Evolutionary conservation across 441 rosid species (phyloP), one percentile per base, ranked within the genome.

Genomic region (Eutrema salsugineum): DNA sequence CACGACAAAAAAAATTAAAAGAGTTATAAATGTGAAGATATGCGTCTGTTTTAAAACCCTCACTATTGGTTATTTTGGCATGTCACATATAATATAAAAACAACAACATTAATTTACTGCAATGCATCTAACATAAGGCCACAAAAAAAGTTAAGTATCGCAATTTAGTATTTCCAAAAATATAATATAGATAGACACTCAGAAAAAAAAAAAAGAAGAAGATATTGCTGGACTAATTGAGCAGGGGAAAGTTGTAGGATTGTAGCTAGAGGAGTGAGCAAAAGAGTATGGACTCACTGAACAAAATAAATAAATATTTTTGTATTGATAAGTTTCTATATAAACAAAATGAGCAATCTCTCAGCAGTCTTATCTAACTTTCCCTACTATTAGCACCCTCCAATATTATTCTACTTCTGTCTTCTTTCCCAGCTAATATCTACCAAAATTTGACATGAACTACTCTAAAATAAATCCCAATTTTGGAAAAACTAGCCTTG

Each of bases 331-430:
- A 53, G 59, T 44, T 68, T 67, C n/a, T 44, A 11, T 47, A 16
- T 53, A 28, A 35, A 30, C 43, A 48, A 69, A 56, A 48, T 12
- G 35, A 70, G 70, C 28, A 63, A 39, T 56, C 1, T 76, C 32
- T 49, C 70, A 63, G 57, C 49, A 48, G 19, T 76, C 71, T 49
- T 69, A 70, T 70, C 79, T 70, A 63, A 43, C 42, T 48, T 70
- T 27, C 8, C 5, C 17, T 17, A 30, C 27, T 59, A 2, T 33
- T 17, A 30, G 16, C 20, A 44, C 38, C 35, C 22, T 39, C 47
- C 28, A 39, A 28, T 15, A 55, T 39, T 15, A 30, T 38, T 76
- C 42, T 55, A 15, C 5, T 56, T 69, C 0, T 39, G 20, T 46
- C 46, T 48, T 63, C 8, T 70, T 70, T 57, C 75, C 40, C 62